phyloP scores from a whole-genome alignment of 176 grass and related monocot genomes.

The Paspalum notatum region DNA sequence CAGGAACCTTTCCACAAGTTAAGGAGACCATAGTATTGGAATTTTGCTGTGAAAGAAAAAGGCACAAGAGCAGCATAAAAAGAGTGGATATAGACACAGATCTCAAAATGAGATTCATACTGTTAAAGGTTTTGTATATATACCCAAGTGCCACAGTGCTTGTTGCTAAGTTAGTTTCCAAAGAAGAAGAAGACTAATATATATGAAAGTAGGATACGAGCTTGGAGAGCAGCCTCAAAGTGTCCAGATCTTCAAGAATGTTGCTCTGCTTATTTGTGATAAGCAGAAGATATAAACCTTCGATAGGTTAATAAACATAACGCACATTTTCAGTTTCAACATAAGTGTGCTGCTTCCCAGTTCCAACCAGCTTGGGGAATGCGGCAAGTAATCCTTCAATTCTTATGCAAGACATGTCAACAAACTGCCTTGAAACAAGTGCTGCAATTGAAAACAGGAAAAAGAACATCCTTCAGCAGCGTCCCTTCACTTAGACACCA shows the following conservation, averaged over 20 bases:
- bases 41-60: background rate
- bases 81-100: constrained; percentile 2
- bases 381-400: constrained; percentile 88
- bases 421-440: constrained; percentile 83
- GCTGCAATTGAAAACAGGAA: constrained; percentile 47
- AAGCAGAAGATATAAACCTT: constrained; percentile 81
- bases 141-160: background rate
- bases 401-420: constrained; percentile 84
- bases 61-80: background rate
- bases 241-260: constrained; percentile 93
- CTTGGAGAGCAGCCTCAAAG: constrained; percentile 80
- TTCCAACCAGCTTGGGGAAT: constrained; percentile 84
- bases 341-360: constrained; percentile 86
- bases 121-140: background rate
- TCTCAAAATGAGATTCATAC: constrained; percentile 12
- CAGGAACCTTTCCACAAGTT: constrained; percentile 65
- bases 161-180: background rate
- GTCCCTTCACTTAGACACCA: background rate
- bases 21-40: constrained; percentile 43
- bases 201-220: constrained; percentile 64
- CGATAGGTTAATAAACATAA: constrained; percentile 85
- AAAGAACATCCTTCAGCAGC: constrained; percentile 6
- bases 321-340: constrained; percentile 85
- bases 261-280: constrained; percentile 95
- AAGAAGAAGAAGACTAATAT: constrained; percentile 3